A percentile compares a stretch with the other conserved stretches of the same genome.
These are phyloP conservation scores for Yarrowia porcina DNA, from an alignment of 805 yeast species.

Conservation along the genomic window DNA sequence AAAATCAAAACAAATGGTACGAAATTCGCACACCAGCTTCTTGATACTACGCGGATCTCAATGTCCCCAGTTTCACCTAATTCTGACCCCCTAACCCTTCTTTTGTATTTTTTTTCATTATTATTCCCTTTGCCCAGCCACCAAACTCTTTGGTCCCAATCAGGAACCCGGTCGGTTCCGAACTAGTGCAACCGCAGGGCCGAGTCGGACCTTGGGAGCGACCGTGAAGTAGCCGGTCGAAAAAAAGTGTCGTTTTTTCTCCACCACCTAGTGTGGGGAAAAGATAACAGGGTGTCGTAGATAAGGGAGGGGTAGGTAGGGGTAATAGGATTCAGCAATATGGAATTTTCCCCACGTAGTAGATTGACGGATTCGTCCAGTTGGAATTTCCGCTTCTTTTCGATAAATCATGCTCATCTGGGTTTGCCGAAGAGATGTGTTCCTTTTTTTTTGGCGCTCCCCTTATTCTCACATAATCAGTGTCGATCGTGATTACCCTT, in stretches of 20 bases:
- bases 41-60: too few relatives aligned
- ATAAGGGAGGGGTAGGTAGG: not conserved
- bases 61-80: not conserved
- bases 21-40: too few relatives aligned
- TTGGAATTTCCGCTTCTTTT: not conserved
- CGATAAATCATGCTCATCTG: not conserved
- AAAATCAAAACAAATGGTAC: too few relatives aligned
- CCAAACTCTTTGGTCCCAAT: not conserved
- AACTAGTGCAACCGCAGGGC: not conserved
- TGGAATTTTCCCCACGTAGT: too few relatives aligned
- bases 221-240: not conserved
- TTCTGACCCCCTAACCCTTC: too few relatives aligned
- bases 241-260: too few relatives aligned
- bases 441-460: not conserved
- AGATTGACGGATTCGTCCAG: too few relatives aligned
- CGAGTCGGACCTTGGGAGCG: not conserved
- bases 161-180: conserved; percentile 13
- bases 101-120: too few relatives aligned
- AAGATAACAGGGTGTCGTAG: not conserved
- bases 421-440: too few relatives aligned
- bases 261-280: not conserved
- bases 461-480: conserved; percentile 16
- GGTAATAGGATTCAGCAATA: too few relatives aligned
- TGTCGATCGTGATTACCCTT: not conserved
- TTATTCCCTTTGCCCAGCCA: too few relatives aligned